Evolutionary conservation across 1,284 basidiomycete genomes (phyloP).

Genomic region (Boletus mariae): DNA sequence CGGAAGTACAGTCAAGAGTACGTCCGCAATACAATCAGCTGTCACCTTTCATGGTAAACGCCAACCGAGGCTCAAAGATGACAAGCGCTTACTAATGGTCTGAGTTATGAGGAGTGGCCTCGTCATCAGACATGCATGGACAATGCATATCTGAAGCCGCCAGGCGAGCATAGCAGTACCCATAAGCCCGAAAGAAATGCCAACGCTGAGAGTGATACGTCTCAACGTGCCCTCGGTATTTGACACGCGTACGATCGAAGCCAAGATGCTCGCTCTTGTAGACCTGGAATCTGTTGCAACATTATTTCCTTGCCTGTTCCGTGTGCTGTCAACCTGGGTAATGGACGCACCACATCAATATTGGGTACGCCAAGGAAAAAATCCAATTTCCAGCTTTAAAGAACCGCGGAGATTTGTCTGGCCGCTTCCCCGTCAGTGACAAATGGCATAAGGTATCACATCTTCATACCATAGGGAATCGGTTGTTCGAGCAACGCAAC

Average conservation of each 20-base stretch:
- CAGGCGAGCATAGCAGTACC: constrained; percentile 4
- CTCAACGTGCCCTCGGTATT: constrained; percentile 15
- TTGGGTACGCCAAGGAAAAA: constrained; percentile 20
- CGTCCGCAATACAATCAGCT: constrained; percentile 23
- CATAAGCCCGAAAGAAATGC: constrained; percentile 17
- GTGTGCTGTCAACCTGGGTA: background rate
- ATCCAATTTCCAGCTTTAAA: constrained; percentile 16
- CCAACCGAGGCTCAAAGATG: too few relatives aligned
- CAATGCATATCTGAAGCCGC: constrained; percentile 15
- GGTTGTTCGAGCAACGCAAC: constrained; percentile 12
- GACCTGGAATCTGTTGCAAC: constrained; percentile 13
- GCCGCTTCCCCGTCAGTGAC: background rate
- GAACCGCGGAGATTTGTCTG: constrained; percentile 8
- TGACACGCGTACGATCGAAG: constrained; percentile 24
- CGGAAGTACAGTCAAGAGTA: constrained; percentile 17
- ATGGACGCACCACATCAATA: constrained; percentile 27
- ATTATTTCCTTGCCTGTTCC: background rate
- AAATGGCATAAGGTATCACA: background rate
- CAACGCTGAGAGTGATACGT: constrained; percentile 10
- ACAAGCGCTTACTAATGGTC: constrained; percentile 15
- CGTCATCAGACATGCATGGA: constrained; percentile 13
- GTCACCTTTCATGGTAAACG: constrained; percentile 5
- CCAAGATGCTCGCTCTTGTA: constrained; percentile 26
- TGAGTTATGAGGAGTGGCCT: constrained; percentile 11
- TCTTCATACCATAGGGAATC: background rate